Base-by-base conservation (phyloP, 2,329 filamentous ascomycete species). In the Hymenoscyphus albidus region DNA sequence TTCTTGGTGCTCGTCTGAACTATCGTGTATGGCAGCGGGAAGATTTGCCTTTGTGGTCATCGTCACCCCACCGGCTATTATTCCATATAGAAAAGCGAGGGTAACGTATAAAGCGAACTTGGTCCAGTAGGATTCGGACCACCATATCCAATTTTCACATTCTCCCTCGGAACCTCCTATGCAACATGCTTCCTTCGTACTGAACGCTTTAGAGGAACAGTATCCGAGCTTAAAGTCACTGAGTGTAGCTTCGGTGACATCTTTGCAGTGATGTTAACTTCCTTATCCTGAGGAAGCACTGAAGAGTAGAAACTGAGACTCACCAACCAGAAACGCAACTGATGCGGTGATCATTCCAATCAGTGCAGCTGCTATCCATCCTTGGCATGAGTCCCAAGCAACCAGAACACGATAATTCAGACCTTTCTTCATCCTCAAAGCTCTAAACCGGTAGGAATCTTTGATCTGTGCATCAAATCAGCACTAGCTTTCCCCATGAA, bases 201-300 rank as follows among this genome's bases (percentile, higher is more conserved):
- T 73, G 22, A 85, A 77, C 0, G 76, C 70, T 65, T 81, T 82
- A 3, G 67, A 70, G 6, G 67, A 74, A 74, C 84, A 87, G 67
- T 83, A 84, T n/a, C 84, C 84, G 12, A 80, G 72, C 72, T 87
- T 86, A 80, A 80, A 85, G 68, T 85, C 84, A 48, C 80, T 82
- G 7, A 84, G 77, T 2, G 82, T 85, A 9, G 81, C 83, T 63
- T 81, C 82, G 1, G 79, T 79, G 5, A 86, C 72, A 67, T 86
- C 84, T 64, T 39, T 18, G 35, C 6, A 13, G n/a, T 14, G 3
- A 32, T 14, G 56, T 64, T 51, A 62, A 40, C 22, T 22, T 32
- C 1, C 14, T 38, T 38, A 6, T 32, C 5, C 1, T 7, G 7
- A 44, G n/a, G 22, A 35, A 18, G 27, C 4, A 22, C 38, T 35